Evolutionary conservation across 176 grass and related monocot species (phyloP), one percentile per base, ranked within the genome.

Genomic region (Canna indica): DNA sequence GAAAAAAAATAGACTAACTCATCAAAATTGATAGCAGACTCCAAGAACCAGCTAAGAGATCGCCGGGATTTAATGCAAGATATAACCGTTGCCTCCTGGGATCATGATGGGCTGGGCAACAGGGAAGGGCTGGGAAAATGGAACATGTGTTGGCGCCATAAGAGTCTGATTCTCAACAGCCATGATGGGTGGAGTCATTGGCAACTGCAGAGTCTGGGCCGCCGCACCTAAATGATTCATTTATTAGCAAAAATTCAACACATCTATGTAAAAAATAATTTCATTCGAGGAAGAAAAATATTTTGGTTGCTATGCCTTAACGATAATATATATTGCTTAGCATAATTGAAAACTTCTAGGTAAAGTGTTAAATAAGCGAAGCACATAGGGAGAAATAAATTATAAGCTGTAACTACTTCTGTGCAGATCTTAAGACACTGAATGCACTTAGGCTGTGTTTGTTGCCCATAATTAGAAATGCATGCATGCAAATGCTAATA

Each of bases 131-230:
- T 87, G 88, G 60, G 83, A 66, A 72, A 82, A 61, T 4, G 84
- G 76, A 62, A 71, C 73, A 72, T 79, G 81, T 70, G 69, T 79
- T n/a, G 79, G 73, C 29, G 77, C 64, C 73, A 82, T 29, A 77
- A 91, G 50, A 64, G 78, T 82, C 59, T 84, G 64, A 64, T 79
- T 87, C 48, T 81, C 84, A 67, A 75, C 83, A 56, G 81, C 68
- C 79, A 91, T 79, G 30, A 84, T 64, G 4, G 58, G 79, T 12
- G 84, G 79, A 5, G 84, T 46, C 59, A 70, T 45, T 36, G 78
- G 81, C 18, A 80, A 25, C 9, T 73, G 84, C 10, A 50, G 25
- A 31, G 59, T 22, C 27, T 62, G 78, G 22, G 81, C 88, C 83
- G 68, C 16, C 73, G 36, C 74, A 12, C 76, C 79, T 17, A 83